Conservation (phyloP, 1,284 basidiomycete genomes). For the Calocybe gambosa region DNA sequence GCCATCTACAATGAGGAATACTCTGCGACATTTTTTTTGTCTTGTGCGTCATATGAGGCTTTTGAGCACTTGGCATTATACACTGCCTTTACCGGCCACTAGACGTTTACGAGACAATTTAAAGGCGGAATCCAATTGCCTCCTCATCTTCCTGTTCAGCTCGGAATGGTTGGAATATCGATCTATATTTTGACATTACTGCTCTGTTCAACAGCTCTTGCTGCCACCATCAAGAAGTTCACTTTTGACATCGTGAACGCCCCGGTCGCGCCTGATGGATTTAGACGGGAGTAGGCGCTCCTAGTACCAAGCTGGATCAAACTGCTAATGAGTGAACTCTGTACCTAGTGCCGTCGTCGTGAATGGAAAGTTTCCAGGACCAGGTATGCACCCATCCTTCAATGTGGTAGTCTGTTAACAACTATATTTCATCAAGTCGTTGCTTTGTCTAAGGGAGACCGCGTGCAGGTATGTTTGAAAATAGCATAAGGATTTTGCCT, state of each 20-base stretch:
- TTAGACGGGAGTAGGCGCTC: slow-evolving; percentile 9
- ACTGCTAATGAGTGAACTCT: neutral
- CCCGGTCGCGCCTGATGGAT: slow-evolving; percentile 12
- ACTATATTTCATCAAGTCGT: slow-evolving; percentile 4
- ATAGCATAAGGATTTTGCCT: neutral
- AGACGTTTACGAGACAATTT: neutral
- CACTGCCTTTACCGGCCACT: neutral
- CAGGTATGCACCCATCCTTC: slow-evolving; percentile 5
- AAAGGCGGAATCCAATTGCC: neutral
- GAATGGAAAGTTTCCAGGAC: slow-evolving; percentile 10
- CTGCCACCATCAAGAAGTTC: neutral
- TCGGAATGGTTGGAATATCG: slow-evolving; percentile 1
- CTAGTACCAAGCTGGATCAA: too few species aligned
- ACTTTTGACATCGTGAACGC: slow-evolving; percentile 13
- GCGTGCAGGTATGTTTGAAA: slow-evolving; percentile 5
- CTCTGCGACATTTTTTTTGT: neutral
- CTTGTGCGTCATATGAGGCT: neutral
- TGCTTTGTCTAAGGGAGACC: slow-evolving; percentile 12
- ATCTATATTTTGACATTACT: neutral
- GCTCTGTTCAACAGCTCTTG: neutral
- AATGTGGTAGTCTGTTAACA: too few species aligned
- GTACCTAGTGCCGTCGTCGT: slow-evolving; percentile 7
- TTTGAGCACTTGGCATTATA: neutral
- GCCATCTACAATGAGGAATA: neutral
- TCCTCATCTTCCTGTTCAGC: neutral